phyloP scores from a whole-genome alignment of 306 rosid species.

The Argentina anserina region DNA sequence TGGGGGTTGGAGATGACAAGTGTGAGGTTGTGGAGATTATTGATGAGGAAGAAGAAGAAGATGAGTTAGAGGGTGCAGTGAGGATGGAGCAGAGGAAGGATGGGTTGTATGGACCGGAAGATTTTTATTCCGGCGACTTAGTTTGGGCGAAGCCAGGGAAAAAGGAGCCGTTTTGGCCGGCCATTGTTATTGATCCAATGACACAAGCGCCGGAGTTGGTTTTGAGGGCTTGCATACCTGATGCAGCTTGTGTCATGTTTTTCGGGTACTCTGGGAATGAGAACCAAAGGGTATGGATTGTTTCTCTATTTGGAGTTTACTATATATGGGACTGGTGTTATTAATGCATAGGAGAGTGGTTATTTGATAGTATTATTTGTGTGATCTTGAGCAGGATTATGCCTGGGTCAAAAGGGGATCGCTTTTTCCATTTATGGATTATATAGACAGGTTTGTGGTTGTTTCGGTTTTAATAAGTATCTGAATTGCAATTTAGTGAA shows the following conservation, averaged over 20 bases:
- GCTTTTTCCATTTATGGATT: conserved; percentile 88
- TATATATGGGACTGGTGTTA: conserved; percentile 16
- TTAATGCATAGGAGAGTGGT: conserved; percentile 19
- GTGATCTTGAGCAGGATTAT: conserved; percentile 75
- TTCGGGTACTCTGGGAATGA: conserved; percentile 78
- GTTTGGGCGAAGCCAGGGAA: conserved; percentile 98
- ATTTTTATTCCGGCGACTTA: conserved; percentile 84
- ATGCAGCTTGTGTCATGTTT: conserved; percentile 98
- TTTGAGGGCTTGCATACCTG: conserved; percentile 78
- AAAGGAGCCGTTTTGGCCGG: conserved; percentile 99
- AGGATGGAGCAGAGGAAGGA: conserved; percentile 37
- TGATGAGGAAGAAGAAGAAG: conserved; percentile 35
- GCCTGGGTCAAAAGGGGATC: conserved; percentile 93
- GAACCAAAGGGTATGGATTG: conserved; percentile 69
- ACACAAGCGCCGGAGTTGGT: conserved; percentile 93
- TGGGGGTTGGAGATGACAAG: conserved; percentile 44
- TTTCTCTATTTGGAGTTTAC: conserved; percentile 19
- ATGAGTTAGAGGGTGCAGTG: conserved; percentile 33
- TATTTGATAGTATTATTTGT: conserved; percentile 30
- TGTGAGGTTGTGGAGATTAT: conserved; percentile 35
- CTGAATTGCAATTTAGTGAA: conserved; percentile 11
- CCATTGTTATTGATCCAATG: conserved; percentile 92
- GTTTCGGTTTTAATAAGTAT: conserved; percentile 9
- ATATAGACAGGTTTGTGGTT: conserved; percentile 67
- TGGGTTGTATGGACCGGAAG: conserved; percentile 82